A percentile compares a stretch with the other conserved stretches of the same genome.
Evolutionary conservation across 768 basidiomycete genomes (phyloP).

Genomic region (Vararia minispora): DNA sequence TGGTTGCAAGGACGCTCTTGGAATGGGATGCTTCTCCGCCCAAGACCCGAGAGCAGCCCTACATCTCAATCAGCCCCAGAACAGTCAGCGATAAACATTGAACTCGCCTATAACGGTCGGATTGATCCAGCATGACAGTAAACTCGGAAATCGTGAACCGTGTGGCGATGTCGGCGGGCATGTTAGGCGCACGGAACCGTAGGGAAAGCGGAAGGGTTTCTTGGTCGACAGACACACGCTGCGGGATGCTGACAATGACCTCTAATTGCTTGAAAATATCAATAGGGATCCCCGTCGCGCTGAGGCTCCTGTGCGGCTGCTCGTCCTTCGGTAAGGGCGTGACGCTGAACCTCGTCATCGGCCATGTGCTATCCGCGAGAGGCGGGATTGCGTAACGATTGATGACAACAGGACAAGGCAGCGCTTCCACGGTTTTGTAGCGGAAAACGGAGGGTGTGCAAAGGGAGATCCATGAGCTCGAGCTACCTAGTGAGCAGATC

Average conservation of each 20-base stretch:
- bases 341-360: conserved; percentile 25
- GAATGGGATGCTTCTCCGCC: conserved; percentile 53
- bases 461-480: conserved; percentile 37
- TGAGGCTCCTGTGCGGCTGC: conserved; percentile 9
- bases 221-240: conserved; percentile 36
- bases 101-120: conserved; percentile 57
- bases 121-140: conserved; percentile 46
- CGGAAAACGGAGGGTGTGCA: conserved; percentile 47
- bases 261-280: conserved; percentile 53
- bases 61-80: too few relatives aligned
- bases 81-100: too few relatives aligned
- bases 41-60: too few relatives aligned
- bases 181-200: conserved; percentile 45
- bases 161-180: conserved; percentile 37
- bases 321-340: conserved; percentile 8
- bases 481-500: conserved; percentile 34
- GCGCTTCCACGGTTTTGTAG: conserved; percentile 28
- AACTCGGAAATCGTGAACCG: conserved; percentile 48
- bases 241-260: conserved; percentile 53
- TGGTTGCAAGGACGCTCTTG: conserved; percentile 42
- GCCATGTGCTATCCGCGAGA: conserved; percentile 29
- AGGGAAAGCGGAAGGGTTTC: conserved; percentile 41
- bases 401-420: conserved; percentile 31
- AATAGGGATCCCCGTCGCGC: conserved; percentile 29
- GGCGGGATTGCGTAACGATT: conserved; percentile 35